phyloP scores from a whole-genome alignment of 2,329 filamentous ascomycete species.

The Annulohypoxylon truncatum region DNA sequence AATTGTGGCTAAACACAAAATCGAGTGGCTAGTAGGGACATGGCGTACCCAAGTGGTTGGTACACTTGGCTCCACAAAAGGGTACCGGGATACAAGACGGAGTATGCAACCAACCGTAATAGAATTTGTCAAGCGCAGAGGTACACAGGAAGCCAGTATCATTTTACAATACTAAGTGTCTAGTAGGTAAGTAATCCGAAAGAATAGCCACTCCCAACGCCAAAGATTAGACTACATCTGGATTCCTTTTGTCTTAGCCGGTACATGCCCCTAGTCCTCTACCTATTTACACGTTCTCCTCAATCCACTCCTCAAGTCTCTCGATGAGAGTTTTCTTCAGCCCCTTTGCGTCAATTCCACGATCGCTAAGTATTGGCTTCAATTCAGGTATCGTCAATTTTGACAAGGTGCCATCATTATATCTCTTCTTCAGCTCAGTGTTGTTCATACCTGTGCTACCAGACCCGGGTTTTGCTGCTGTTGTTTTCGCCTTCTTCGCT shows the following conservation, averaged over 20 bases:
- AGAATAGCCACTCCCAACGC: conserved; percentile 3
- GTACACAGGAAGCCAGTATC: not conserved
- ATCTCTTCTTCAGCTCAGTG: conserved; percentile 59
- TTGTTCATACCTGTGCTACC: conserved; percentile 55
- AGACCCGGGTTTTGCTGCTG: conserved; percentile 48
- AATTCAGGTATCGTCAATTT: conserved; percentile 67
- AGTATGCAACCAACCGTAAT: too few relatives aligned
- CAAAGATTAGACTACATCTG: not conserved
- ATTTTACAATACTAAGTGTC: not conserved
- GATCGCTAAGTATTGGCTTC: conserved; percentile 60
- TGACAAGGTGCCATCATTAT: conserved; percentile 59
- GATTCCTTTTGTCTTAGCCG: not conserved
- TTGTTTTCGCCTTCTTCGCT: conserved; percentile 59
- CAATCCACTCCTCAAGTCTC: conserved; percentile 67
- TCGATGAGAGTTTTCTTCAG: conserved; percentile 67
- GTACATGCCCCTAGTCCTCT: conserved; percentile 2
- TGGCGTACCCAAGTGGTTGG: not conserved
- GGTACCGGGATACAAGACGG: not conserved
- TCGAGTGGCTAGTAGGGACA: not conserved
- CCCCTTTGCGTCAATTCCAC: conserved; percentile 62
- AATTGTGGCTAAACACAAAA: conserved; percentile 1
- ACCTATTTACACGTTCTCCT: conserved; percentile 55
- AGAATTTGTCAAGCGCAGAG: not conserved
- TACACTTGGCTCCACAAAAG: too few relatives aligned
- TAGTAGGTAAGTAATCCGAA: not conserved